Evolutionary conservation across 2,329 filamentous ascomycete genomes (phyloP), one percentile per base, ranked within the genome.

Genomic region (Apiospora malaysiana): DNA sequence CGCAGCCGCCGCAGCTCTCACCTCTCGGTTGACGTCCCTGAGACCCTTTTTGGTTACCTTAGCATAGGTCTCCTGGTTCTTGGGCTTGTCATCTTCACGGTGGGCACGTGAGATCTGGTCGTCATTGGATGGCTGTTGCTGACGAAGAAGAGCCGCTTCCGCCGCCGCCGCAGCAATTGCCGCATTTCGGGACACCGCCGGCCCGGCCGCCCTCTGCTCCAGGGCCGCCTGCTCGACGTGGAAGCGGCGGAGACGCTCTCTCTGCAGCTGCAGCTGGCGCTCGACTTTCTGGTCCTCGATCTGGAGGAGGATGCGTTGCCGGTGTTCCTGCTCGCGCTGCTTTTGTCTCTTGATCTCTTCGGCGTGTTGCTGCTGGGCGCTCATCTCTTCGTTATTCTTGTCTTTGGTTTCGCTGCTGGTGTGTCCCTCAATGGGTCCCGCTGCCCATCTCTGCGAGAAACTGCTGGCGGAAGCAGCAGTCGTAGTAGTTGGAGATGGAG

Each of bases 231-330:
- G 46, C 23, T 51, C 67, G 46, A 21, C n/a, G 16, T 56, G 25
- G 45, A 68, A 40, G 46, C 67, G 67, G n/a, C 14, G 25, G 16
- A 37, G 14, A 10, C 46, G 43, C 25, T 49, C 43, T 10, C n/a
- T 25, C 43, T 47, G 32, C 2, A 9, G 25, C 2, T 16, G 25
- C 21, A 40, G 43, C 9, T 7, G 12, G 49, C 71, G 68, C 42
- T 71, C 67, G 25, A 40, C 25, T 71, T 73, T 72, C 67, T 76
- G 68, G 4, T 71, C 59, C 40, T 76, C 74, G 49, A 76, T 76
- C 5, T 72, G 71, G 32, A 43, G 51, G 23, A 74, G 69, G 25
- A 70, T 68, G 18, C 25, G 68, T 63, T 73, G 51, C 32, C 69
- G 67, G 32, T 63, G n/a, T 45, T 71, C 68, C 4, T 71, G 49